Conservation (phyloP, 1,284 basidiomycete genomes). For the Puccinia polysora region DNA sequence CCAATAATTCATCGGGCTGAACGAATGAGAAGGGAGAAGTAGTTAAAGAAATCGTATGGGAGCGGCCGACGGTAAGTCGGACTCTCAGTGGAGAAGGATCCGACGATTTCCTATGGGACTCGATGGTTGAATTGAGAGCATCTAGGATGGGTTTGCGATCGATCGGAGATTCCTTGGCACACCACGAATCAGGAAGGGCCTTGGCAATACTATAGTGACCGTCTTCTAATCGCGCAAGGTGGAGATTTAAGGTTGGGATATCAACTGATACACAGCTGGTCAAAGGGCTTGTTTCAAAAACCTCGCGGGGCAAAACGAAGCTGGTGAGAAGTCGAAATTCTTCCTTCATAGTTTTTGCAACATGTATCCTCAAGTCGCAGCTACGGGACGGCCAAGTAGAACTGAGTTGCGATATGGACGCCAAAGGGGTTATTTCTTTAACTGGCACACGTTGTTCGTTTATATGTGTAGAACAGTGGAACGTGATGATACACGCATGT, state of each 20-base stretch:
- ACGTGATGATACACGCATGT: too few relatives aligned
- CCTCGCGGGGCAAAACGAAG: background rate
- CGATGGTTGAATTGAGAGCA: slow-evolving; percentile 3
- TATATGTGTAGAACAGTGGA: too few relatives aligned
- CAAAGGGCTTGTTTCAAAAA: background rate
- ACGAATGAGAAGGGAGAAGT: background rate
- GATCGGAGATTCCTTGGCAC: slow-evolving; percentile 11
- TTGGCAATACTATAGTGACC: slow-evolving; percentile 5
- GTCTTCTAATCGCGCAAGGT: background rate
- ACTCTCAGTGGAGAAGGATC: background rate
- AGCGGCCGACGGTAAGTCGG: slow-evolving; percentile 19
- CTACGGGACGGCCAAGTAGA: too few relatives aligned
- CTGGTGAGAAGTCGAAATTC: slow-evolving; percentile 17
- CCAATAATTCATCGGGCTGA: background rate
- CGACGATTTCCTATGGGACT: background rate
- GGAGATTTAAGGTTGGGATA: slow-evolving; percentile 2
- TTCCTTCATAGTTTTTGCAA: too few relatives aligned
- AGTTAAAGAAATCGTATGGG: background rate
- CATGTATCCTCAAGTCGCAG: too few relatives aligned
- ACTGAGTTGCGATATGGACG: too few relatives aligned
- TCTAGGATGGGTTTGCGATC: background rate
- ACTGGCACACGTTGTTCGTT: too few relatives aligned
- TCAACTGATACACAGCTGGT: too few relatives aligned
- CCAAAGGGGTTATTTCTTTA: too few relatives aligned
- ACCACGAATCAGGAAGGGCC: slow-evolving; percentile 12